phyloP scores from a whole-genome alignment of 2,329 filamentous ascomycete genomes.

The Cercospora brassicicola region DNA sequence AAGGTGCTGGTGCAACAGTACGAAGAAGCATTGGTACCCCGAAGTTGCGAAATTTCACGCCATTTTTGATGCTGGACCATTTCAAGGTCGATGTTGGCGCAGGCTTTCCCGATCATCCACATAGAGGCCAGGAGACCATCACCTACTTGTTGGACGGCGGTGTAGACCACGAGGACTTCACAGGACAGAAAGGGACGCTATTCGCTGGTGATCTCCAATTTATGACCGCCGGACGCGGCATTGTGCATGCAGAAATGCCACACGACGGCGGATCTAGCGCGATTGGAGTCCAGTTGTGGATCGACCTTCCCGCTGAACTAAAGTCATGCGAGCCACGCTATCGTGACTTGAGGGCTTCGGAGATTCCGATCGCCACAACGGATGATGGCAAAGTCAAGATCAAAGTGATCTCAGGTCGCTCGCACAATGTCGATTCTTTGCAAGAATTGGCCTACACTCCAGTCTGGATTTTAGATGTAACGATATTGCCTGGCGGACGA shows the following conservation, averaged over 20 bases:
- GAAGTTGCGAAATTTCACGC: conserved; percentile 79
- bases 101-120: conserved; percentile 38
- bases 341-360: conserved; percentile 73
- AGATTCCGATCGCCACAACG: conserved; percentile 73
- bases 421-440: conserved; percentile 79
- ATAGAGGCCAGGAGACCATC: conserved; percentile 82
- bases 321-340: conserved; percentile 92
- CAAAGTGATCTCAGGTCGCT: conserved; percentile 87
- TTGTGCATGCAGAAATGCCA: conserved; percentile 85
- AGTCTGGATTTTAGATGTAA: conserved; percentile 90
- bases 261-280: conserved; percentile 56
- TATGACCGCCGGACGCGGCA: conserved; percentile 91
- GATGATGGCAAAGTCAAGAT: conserved; percentile 74
- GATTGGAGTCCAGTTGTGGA: conserved; percentile 46
- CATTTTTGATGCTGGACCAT: conserved; percentile 89
- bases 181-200: conserved; percentile 80
- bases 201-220: conserved; percentile 89
- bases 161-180: conserved; percentile 90
- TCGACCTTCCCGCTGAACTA: conserved; percentile 77
- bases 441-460: conserved; percentile 93
- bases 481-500: conserved; percentile 73
- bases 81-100: conserved; percentile 77
- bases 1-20: conserved; percentile 84
- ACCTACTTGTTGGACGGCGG: conserved; percentile 85
- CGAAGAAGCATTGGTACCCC: conserved; percentile 84